Percentiles rank a stretch among this genome's conserved stretches.
Conservation (phyloP, 2,329 filamentous ascomycete genomes). For the Arthrobotrys sphaeroides region DNA sequence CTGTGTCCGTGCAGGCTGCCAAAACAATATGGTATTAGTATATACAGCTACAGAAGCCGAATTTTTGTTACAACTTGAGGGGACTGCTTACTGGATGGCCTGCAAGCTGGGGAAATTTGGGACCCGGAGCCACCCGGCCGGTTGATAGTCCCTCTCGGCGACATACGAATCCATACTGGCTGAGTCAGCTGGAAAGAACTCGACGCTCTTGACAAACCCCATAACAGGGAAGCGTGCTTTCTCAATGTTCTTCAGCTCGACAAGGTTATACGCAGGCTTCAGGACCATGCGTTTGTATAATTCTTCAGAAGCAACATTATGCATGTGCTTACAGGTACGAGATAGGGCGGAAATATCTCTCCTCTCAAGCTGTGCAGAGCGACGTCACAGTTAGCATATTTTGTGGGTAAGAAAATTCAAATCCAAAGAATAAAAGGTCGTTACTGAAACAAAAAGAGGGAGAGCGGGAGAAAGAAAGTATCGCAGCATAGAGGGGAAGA, state of each 20-base stretch:
- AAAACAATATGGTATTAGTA: not conserved
- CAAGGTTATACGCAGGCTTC: not conserved
- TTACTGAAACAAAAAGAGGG: too few relatives aligned
- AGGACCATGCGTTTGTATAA: not conserved
- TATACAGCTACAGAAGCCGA: too few relatives aligned
- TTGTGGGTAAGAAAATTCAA: too few relatives aligned
- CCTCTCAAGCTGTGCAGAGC: not conserved
- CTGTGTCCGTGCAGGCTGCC: not conserved
- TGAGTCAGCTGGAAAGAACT: not conserved
- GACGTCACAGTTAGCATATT: not conserved
- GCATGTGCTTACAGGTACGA: not conserved
- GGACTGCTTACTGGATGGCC: not conserved
- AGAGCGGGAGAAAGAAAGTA: too few relatives aligned
- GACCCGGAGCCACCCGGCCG: not conserved
- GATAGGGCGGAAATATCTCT: not conserved
- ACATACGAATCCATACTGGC: not conserved
- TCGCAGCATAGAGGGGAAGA: too few relatives aligned
- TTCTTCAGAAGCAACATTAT: not conserved
- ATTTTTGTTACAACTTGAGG: not conserved
- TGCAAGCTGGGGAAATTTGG: not conserved
- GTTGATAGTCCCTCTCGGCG: not conserved
- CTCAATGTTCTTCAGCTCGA: not conserved
- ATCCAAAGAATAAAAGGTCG: not conserved
- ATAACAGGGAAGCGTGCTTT: too few relatives aligned
- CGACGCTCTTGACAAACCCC: not conserved